Evolutionary conservation across 2,329 filamentous ascomycete species (phyloP).

Genomic region (Macroventuria anomochaeta): DNA sequence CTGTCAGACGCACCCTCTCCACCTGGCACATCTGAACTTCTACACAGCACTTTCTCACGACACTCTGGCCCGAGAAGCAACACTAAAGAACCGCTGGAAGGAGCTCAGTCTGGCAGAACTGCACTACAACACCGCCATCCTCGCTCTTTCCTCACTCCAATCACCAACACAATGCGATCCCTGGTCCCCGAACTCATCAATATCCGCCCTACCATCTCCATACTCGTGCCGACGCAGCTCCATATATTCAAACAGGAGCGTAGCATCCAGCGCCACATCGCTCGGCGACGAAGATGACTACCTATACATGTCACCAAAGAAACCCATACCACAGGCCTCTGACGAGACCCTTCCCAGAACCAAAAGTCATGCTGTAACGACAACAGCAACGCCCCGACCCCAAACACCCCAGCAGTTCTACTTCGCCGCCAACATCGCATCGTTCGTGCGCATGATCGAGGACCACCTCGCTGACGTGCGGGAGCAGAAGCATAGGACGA

Average conservation of each 20-base stretch:
- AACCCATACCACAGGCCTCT: too few species aligned
- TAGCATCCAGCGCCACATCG: constrained; percentile 34
- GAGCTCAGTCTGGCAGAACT: constrained; percentile 45
- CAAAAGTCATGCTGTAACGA: too few species aligned
- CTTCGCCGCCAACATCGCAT: constrained; percentile 34
- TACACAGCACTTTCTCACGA: constrained; percentile 49
- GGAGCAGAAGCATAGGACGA: constrained; percentile 27
- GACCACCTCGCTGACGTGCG: constrained; percentile 37
- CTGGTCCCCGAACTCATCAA: constrained; percentile 5
- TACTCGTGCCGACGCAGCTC: constrained; percentile 6
- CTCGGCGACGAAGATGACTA: constrained; percentile 19
- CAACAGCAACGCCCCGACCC: constrained; percentile 6
- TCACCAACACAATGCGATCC: not conserved
- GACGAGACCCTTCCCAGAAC: constrained; percentile 2
- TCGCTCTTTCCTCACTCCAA: not conserved
- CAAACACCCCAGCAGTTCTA: constrained; percentile 24
- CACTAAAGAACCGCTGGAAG: constrained; percentile 36
- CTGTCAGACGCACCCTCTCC: constrained; percentile 43
- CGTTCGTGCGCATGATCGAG: constrained; percentile 38
- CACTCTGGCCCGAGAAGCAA: constrained; percentile 44
- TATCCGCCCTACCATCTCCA: constrained; percentile 1
- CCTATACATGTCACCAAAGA: constrained; percentile 8
- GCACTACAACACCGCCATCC: constrained; percentile 43
- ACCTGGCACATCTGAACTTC: constrained; percentile 46
- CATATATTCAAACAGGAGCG: constrained; percentile 15